These are phyloP conservation scores for Penicillium crystallinum DNA, from an alignment of 495 filamentous ascomycete species.

Conservation along the genomic window DNA sequence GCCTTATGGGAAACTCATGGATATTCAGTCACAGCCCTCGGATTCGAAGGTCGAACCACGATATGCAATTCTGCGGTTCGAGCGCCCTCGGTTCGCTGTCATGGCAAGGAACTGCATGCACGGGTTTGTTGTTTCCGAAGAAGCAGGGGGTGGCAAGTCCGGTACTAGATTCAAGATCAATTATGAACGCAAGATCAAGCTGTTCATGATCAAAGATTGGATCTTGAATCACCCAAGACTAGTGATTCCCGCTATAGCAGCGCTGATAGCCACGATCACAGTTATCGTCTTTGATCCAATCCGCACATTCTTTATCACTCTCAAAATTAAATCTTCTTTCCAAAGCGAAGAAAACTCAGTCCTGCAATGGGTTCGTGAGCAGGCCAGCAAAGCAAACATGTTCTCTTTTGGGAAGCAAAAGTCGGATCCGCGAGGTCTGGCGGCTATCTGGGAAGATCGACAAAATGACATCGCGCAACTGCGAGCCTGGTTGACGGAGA, in stretches of 20 bases:
- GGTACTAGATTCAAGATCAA: slow-evolving; percentile 71
- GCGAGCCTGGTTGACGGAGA: slow-evolving; percentile 80
- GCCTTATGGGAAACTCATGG: slow-evolving; percentile 78
- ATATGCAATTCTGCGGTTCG: slow-evolving; percentile 75
- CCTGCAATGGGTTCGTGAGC: slow-evolving; percentile 74
- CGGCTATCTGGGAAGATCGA: slow-evolving; percentile 83
- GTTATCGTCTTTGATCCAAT: slow-evolving; percentile 92
- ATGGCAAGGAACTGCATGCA: slow-evolving; percentile 93
- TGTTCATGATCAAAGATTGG: slow-evolving; percentile 82
- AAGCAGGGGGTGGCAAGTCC: slow-evolving; percentile 63
- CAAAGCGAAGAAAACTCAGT: slow-evolving; percentile 64
- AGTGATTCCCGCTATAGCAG: slow-evolving; percentile 76
- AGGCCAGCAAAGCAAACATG: slow-evolving; percentile 63
- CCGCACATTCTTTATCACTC: slow-evolving; percentile 84
- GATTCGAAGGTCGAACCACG: slow-evolving; percentile 79
- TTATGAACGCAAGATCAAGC: slow-evolving; percentile 72
- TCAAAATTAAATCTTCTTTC: slow-evolving; percentile 74
- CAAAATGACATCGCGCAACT: slow-evolving; percentile 74
- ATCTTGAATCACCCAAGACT: slow-evolving; percentile 82
- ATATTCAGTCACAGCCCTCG: slow-evolving; percentile 71
- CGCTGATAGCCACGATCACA: slow-evolving; percentile 74
- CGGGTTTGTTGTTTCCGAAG: slow-evolving; percentile 63
- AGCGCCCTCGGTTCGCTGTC: slow-evolving; percentile 62
- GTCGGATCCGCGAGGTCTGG: slow-evolving; percentile 62
- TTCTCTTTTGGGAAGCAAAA: slow-evolving; percentile 52